Evolutionary conservation across 1,139 yeast genomes (phyloP), one percentile per base, ranked within the genome.

Genomic region (Candida labiduridarum): DNA sequence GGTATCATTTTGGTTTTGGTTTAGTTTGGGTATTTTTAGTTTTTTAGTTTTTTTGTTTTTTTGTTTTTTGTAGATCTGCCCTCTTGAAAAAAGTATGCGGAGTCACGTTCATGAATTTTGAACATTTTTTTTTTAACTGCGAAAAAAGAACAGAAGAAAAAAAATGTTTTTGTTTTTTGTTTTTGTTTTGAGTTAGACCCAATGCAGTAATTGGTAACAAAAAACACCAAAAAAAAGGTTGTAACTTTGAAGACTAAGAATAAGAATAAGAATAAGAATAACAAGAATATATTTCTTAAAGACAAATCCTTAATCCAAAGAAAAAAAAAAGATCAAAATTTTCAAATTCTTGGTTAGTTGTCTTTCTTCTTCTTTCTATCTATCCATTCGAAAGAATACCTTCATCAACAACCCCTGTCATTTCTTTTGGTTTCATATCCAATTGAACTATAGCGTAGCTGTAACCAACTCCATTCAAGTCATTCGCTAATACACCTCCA

Each of bases 71-170:
- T 25, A 25, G 29, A 25, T 25, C 29, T 25, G 29, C 10, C 8
- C 6, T 6, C 7, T 22, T 33, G 35, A 3, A 12, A 10, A 11
- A 2, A 12, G 15, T 16, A 38, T 22, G 41, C 41, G 15, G 15
- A 38, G 41, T 38, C 41, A 38, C 41, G 41, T 38, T 38, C 16
- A 25, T 16, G 12, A 36, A 9, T 12, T 36, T 36, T 36, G 18
- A 7, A 8, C 22, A 19, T 36, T 36, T 36, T 19, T 38, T 6
- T 25, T 25, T 9, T 25, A 11, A 22, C 22, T 38, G 41, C 41
- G 29, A 38, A 38, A 38, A 35, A 11, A 36, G 14, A 4, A 14
- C n/a, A n/a, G n/a, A n/a, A n/a, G n/a, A 15, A 34, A 34, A 11
- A 38, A 22, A 11, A 6, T 38, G 22, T 5, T n/a, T 19, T 38